A percentile compares a stretch with the other conserved stretches of the same genome.
Conservation (phyloP, 2,329 filamentous ascomycete genomes). For the Coniochaeta pulveracea region DNA sequence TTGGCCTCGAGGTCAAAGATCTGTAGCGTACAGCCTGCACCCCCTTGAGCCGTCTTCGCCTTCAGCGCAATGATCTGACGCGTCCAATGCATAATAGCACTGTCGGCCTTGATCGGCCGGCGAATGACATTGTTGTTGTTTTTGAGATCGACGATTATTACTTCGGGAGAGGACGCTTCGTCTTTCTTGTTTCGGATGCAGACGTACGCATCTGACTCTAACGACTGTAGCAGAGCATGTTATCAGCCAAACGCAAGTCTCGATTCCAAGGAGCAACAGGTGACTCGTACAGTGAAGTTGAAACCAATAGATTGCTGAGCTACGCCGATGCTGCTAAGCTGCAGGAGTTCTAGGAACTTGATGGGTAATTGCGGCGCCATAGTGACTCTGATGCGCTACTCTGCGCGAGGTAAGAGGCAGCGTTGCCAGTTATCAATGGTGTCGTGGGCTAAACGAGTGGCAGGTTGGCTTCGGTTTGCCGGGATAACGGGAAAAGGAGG, state of each 20-base stretch:
- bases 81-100: conserved; percentile 98
- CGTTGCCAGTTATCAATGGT: conserved; percentile 16
- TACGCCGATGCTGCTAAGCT: conserved; percentile 24
- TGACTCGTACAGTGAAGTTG: conserved; percentile 65
- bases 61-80: conserved; percentile 95
- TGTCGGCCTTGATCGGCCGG: conserved; percentile 96
- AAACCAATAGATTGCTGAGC: conserved; percentile 55
- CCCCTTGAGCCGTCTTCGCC: conserved; percentile 78
- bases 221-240: conserved; percentile 50
- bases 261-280: conserved; percentile 7
- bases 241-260: conserved; percentile 9
- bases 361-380: conserved; percentile 24
- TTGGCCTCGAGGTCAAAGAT: conserved; percentile 93
- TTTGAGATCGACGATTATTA: conserved; percentile 96
- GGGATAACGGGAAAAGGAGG: conserved; percentile 5
- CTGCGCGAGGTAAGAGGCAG: conserved; percentile 15
- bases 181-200: conserved; percentile 92
- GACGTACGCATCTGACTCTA: conserved; percentile 95
- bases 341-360: conserved; percentile 29
- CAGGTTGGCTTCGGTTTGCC: neutral
- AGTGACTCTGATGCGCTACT: conserved; percentile 17
- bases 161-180: conserved; percentile 75
- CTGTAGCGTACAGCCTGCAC: no score
- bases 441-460: conserved; percentile 4
- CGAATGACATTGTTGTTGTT: conserved; percentile 93